phyloP scores from a whole-genome alignment of 1,139 yeast genomes.

The Keqinozyma sinolaborantium region DNA sequence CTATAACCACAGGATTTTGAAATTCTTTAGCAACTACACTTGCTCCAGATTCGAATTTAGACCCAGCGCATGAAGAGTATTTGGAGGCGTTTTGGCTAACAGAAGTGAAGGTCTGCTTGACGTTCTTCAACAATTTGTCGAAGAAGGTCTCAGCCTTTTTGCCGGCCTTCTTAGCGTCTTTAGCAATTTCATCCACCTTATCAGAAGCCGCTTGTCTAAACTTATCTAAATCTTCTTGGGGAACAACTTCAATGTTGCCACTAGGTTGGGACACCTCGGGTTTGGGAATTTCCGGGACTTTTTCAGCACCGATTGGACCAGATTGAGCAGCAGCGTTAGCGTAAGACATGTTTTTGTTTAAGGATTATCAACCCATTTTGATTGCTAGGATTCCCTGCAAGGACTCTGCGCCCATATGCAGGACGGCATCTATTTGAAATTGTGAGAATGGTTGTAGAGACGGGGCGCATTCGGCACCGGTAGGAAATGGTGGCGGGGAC shows the following conservation, averaged over 20 bases:
- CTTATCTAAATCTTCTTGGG: constrained; percentile 25
- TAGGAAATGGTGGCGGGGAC: too few relatives aligned
- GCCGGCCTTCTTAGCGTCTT: constrained; percentile 15
- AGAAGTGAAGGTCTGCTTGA: constrained; percentile 4
- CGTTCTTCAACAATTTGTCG: constrained; percentile 7
- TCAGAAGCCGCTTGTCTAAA: constrained; percentile 21
- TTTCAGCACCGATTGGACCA: constrained; percentile 26
- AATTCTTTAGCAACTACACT: constrained; percentile 17
- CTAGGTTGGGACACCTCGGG: constrained; percentile 16
- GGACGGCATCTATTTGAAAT: too few relatives aligned
- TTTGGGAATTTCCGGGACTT: constrained; percentile 19
- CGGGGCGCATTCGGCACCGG: too few relatives aligned
- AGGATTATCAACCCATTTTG: constrained; percentile 1
- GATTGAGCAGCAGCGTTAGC: constrained; percentile 41
- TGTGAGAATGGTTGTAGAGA: too few relatives aligned
- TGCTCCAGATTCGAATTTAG: background rate
- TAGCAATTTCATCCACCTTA: constrained; percentile 16
- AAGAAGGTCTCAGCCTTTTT: constrained; percentile 15
- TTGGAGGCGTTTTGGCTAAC: constrained; percentile 3
- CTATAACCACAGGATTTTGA: constrained; percentile 60
- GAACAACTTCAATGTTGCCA: constrained; percentile 26
- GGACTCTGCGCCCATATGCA: too few relatives aligned
- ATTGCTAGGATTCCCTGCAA: too few relatives aligned
- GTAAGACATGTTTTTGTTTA: constrained; percentile 21
- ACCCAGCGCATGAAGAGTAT: constrained; percentile 4